Evolutionary conservation across 257 asterid species (phyloP).

Genomic region (Forsythia suspensa): DNA sequence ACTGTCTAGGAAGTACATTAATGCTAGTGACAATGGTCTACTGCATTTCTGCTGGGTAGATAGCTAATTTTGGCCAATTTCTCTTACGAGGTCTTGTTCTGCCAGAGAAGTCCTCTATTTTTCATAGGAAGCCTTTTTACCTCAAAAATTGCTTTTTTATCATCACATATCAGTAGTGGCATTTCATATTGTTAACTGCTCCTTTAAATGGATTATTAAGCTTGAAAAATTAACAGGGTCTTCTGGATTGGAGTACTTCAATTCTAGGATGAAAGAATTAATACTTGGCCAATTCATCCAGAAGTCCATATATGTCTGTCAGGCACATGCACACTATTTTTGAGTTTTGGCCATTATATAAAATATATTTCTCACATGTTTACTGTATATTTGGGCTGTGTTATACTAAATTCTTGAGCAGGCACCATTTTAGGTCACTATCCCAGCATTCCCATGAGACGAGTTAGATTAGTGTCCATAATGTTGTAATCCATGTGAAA

Average conservation of each 20-base stretch:
- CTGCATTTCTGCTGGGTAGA: background rate
- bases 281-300: background rate
- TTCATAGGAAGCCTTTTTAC: background rate
- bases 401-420: background rate
- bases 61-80: background rate
- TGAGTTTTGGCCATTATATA: background rate
- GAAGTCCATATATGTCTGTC: background rate
- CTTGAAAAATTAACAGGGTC: background rate
- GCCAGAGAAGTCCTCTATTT: background rate
- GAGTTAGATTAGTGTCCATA: background rate
- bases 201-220: background rate
- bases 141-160: background rate
- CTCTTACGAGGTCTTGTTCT: background rate
- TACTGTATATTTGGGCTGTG: background rate
- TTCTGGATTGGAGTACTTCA: background rate
- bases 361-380: background rate
- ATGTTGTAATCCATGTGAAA: background rate
- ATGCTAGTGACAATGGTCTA: background rate
- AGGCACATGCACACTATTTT: background rate
- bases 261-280: conserved; percentile 1
- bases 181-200: background rate
- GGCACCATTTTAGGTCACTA: background rate
- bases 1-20: background rate
- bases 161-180: background rate
- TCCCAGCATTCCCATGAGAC: background rate